A percentile compares a stretch with the other conserved stretches of the same genome.
These are phyloP conservation scores for Geotrichum phurueaensis DNA, from an alignment of 1,139 yeast genomes.

Conservation along the genomic window DNA sequence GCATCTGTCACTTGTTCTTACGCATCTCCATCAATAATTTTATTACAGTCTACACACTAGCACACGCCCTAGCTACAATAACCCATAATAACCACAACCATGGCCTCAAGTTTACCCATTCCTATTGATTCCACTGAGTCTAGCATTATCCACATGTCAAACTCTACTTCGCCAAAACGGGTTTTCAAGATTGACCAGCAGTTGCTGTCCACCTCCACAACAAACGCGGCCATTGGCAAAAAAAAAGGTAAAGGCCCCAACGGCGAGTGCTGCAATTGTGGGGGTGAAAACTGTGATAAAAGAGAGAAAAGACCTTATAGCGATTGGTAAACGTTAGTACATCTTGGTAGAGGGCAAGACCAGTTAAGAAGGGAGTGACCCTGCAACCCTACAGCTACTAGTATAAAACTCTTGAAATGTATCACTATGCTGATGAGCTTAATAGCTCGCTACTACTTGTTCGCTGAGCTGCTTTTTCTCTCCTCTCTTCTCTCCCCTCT, in stretches of 20 bases:
- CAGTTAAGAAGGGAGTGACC: background rate
- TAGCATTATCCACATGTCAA: background rate
- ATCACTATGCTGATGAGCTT: background rate
- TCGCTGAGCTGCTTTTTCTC: background rate
- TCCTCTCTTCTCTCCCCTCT: too few species aligned
- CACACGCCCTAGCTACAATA: background rate
- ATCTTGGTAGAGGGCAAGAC: background rate
- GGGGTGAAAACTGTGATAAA: constrained; percentile 30
- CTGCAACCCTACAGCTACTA: background rate
- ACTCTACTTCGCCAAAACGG: constrained; percentile 8
- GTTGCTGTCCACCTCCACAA: background rate
- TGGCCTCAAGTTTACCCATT: background rate
- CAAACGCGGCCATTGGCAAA: background rate
- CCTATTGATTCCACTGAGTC: background rate
- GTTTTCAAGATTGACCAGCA: constrained; percentile 12
- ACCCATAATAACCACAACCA: background rate
- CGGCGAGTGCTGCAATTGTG: constrained; percentile 41
- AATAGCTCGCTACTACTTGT: background rate
- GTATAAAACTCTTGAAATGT: background rate
- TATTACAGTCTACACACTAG: background rate
- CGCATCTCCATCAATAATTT: background rate
- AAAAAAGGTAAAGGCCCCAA: constrained; percentile 11
- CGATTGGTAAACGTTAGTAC: too few species aligned
- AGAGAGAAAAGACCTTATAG: constrained; percentile 15
- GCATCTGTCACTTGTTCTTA: background rate